Base-by-base conservation (phyloP, 179 eudicot genomes). In the Vitellaria paradoxa region DNA sequence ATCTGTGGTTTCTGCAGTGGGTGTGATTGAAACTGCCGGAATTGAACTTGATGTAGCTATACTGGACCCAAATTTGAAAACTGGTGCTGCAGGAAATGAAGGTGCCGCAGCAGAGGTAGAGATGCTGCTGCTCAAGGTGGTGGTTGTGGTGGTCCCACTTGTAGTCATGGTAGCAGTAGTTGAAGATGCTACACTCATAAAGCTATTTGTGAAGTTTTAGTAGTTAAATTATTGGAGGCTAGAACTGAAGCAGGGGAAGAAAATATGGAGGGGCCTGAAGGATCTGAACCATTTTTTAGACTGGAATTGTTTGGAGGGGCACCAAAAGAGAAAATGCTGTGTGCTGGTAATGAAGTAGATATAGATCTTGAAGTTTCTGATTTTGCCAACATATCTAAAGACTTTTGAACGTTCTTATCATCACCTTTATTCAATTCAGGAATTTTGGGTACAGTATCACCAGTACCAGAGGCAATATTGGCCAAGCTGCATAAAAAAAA, bases 241-340 rank as follows among this genome's bases (percentile, higher is more conserved):
- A 55, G 76, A 63, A 75, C 49, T 53, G 81, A 40, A 47, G 81
- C 59, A 49, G 83, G 66, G 53, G 71, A 15, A 4, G 83, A 68
- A 45, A 78, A 50, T 42, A 55, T 53, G 17, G 76, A 40, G 80
- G 85, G 71, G 52, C 77, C 76, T 77, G 87, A 75, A 80, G 72
- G 75, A 80, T 46, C 67, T 23, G 79, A 77, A 40, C 89, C 92
- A 75, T 84, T 87, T 59, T 53, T 77, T 37, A 70, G 49, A 76
- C 68, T 61, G 47, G 84, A 71, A 24, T 49, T 70, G 52, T 59
- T 83, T 23, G 78, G 30, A 47, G 85, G 46, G 17, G 74, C 72
- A 67, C 78, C 77, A 72, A 75, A 75, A 20, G 81, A 61, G 14
- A 77, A 74, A 64, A 74, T 61, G 64, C 79, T 75, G 73, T 73